Base-by-base conservation (phyloP, 2,329 filamentous ascomycete genomes). In the Fusarium sp. region DNA sequence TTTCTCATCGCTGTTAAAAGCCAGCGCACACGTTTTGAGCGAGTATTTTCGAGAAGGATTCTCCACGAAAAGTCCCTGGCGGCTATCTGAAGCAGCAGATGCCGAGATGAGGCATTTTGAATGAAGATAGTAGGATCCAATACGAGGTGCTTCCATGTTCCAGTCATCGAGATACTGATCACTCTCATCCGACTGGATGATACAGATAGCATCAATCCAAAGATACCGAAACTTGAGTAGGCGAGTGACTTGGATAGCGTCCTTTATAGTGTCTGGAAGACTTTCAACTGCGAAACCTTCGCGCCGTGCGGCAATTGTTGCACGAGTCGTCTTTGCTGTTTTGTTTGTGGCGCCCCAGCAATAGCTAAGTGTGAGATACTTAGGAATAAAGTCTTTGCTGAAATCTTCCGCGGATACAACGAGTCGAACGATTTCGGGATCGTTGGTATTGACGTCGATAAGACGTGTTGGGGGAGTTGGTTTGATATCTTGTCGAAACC, bases 61-160 rank as follows among this genome's bases (percentile, higher is more conserved):
- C 8, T 64, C 46, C 7, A 48, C 18, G 13, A 57, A 53, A 6
- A 67, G 35, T 5, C 55, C 60, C 16, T 67, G 5, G 8, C n/a
- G 38, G 12, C 60, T 64, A 18, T 67, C 63, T 0, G 35, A 33
- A 16, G 63, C 39, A 10, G 31, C 48, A 7, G 48, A 47, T 5
- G 60, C 63, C 2, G 60, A 65, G 6, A 67, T 57, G 31, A 56
- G 43, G 21, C 60, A 67, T 23, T 44, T 28, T 2, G 60, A 53
- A 9, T 64, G 57, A 3, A 58, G 13, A 15, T 67, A 61, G n/a
- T 64, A 67, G 5, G 49, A 42, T 13, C 55, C 63, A 21, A 67
- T 67, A 5, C 41, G 53, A 1, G 54, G 43, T 13, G 63, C 49
- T 39, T 64, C 63, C 8, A 4, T 16, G 8, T 56, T 46, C 48